These are phyloP conservation scores for Halophytophthora batemanensis DNA, from an alignment of 352 stramenopile genomes.

Conservation along the genomic window DNA sequence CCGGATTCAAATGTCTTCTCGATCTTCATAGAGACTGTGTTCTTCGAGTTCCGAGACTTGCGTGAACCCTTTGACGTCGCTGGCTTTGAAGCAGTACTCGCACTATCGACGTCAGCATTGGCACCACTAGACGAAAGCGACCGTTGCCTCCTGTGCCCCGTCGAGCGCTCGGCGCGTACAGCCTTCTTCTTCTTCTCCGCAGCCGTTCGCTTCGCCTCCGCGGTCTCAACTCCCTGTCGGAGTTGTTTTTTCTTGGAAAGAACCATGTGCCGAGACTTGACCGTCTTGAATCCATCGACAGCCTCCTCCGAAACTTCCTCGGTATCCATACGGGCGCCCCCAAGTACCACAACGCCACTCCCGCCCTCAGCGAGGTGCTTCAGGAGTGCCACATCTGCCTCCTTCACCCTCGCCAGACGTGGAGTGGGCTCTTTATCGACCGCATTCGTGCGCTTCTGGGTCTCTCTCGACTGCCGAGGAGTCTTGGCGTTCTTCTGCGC, in stretches of 20 bases:
- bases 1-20: no score
- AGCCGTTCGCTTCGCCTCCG: conserved; percentile 2
- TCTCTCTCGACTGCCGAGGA: neutral
- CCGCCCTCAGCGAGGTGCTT: conserved; percentile 12
- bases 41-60: no score
- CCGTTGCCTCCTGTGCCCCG: conserved; percentile 14
- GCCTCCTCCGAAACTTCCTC: conserved; percentile 3
- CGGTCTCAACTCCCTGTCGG: conserved; percentile 13
- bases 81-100: no score
- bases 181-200: conserved; percentile 12
- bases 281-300: conserved; percentile 20
- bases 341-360: conserved; percentile 6
- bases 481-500: neutral
- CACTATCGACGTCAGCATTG: no score
- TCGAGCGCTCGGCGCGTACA: neutral
- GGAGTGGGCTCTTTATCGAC: conserved; percentile 6
- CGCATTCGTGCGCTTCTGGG: neutral
- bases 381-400: neutral
- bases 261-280: conserved; percentile 22
- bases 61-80: no score
- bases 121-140: no score
- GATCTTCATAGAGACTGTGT: no score
- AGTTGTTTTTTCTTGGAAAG: conserved; percentile 25
- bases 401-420: neutral
- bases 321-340: conserved; percentile 6